These are phyloP conservation scores for Verbascum thapsus DNA, from an alignment of 257 asterid species.

Conservation along the genomic window DNA sequence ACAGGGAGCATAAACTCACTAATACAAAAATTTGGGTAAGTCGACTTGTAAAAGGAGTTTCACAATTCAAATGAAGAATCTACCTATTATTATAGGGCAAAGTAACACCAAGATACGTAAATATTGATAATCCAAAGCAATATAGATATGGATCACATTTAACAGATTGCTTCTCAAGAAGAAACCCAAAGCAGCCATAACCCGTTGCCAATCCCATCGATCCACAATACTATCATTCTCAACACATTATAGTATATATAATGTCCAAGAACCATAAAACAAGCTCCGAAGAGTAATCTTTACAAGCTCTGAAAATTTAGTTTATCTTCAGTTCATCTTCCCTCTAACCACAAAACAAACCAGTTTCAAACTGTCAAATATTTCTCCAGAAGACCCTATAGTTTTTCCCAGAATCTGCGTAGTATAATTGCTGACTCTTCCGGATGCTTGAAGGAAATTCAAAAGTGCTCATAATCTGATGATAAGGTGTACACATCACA, in stretches of 20 bases:
- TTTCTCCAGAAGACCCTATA: too few relatives aligned
- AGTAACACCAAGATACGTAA: conserved; percentile 1
- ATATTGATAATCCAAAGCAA: too few relatives aligned
- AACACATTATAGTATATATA: too few relatives aligned
- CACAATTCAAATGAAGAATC: neutral
- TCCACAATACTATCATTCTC: neutral
- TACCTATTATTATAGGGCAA: neutral
- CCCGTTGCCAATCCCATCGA: neutral
- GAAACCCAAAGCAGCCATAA: conserved; percentile 2
- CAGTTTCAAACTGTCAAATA: neutral
- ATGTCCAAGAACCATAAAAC: too few relatives aligned
- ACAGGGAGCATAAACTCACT: conserved; percentile 2
- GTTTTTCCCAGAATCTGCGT: too few relatives aligned
- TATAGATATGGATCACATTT: too few relatives aligned
- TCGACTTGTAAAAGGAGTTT: conserved; percentile 18
- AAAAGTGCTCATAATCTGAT: neutral
- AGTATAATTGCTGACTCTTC: too few relatives aligned
- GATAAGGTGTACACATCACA: too few relatives aligned
- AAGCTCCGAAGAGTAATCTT: too few relatives aligned
- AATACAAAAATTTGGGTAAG: conserved; percentile 10
- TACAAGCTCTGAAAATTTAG: conserved; percentile 7
- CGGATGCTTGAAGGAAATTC: neutral
- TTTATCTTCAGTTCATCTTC: too few relatives aligned
- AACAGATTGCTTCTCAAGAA: too few relatives aligned
- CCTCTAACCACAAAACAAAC: neutral